phyloP scores from a whole-genome alignment of 495 filamentous ascomycete species.

The Talaromyces thailandensis region DNA sequence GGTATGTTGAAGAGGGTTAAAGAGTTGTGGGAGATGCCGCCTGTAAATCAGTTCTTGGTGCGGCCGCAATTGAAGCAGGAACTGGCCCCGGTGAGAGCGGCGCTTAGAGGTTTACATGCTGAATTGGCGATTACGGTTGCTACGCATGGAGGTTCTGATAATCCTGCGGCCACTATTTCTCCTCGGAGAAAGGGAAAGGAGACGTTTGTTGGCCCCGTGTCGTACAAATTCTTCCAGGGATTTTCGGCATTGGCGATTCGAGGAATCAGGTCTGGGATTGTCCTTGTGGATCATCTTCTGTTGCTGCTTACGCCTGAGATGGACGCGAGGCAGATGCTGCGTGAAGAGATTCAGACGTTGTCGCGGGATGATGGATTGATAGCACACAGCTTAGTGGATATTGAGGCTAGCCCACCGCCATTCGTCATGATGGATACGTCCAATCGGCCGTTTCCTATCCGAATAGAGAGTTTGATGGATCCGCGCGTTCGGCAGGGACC shows the following conservation, averaged over 20 bases:
- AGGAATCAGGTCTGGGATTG: slow-evolving; percentile 16
- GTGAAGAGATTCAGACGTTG: not conserved
- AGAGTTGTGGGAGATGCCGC: slow-evolving; percentile 4
- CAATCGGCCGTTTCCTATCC: slow-evolving; percentile 8
- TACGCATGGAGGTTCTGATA: slow-evolving; percentile 7
- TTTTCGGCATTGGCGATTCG: slow-evolving; percentile 15
- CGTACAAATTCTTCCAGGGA: slow-evolving; percentile 20
- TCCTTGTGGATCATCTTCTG: slow-evolving; percentile 19
- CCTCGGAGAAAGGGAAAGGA: not conserved
- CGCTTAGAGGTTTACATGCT: slow-evolving; percentile 17
- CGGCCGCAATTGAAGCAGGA: slow-evolving; percentile 11
- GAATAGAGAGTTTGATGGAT: slow-evolving; percentile 15
- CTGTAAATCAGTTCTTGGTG: slow-evolving; percentile 5
- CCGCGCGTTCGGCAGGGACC: slow-evolving; percentile 14
- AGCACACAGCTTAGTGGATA: not conserved
- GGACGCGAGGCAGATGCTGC: not conserved
- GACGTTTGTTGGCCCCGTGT: slow-evolving; percentile 18
- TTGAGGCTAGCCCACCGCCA: not conserved
- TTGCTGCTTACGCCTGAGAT: slow-evolving; percentile 16
- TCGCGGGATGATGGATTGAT: not conserved
- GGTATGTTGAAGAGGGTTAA: slow-evolving; percentile 16
- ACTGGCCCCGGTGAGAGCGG: slow-evolving; percentile 14
- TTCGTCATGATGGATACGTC: slow-evolving; percentile 10
- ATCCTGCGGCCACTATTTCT: not conserved
- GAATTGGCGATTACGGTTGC: slow-evolving; percentile 19